Conservation (phyloP, 2,329 filamentous ascomycete species). For the Fusarium sp. region DNA sequence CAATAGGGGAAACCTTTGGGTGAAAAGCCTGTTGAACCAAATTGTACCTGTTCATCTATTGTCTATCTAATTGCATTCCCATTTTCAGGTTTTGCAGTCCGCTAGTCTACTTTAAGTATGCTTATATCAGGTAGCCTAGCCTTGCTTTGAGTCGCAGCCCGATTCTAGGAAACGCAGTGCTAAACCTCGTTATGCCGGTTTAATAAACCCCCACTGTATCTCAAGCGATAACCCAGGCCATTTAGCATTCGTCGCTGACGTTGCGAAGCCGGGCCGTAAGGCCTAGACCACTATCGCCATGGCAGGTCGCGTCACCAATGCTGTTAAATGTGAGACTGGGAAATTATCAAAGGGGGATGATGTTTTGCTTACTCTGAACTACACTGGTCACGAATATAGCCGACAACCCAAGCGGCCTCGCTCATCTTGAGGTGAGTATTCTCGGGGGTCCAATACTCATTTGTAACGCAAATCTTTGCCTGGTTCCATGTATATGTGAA, state of each 20-base stretch:
- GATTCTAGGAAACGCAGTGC: no score
- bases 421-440: slow-evolving; percentile 2
- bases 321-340: neutral
- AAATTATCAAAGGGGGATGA: neutral
- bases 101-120: no score
- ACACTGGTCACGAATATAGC: neutral
- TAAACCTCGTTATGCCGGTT: no score
- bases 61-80: no score
- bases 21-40: no score
- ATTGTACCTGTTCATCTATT: no score
- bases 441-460: neutral
- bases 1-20: no score
- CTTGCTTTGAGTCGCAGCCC: no score
- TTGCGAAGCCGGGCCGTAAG: neutral
- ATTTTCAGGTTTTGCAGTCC: no score
- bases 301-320: slow-evolving; percentile 1
- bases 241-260: neutral
- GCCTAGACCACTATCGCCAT: neutral
- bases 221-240: no score
- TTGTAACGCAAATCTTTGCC: neutral
- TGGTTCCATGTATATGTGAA: neutral
- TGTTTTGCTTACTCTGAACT: neutral
- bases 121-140: no score
- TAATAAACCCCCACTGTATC: no score
- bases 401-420: neutral